These are phyloP conservation scores for Apophysomyces trapeziformis DNA, from an alignment of 371 early-diverging fungal species.

Conservation along the genomic window DNA sequence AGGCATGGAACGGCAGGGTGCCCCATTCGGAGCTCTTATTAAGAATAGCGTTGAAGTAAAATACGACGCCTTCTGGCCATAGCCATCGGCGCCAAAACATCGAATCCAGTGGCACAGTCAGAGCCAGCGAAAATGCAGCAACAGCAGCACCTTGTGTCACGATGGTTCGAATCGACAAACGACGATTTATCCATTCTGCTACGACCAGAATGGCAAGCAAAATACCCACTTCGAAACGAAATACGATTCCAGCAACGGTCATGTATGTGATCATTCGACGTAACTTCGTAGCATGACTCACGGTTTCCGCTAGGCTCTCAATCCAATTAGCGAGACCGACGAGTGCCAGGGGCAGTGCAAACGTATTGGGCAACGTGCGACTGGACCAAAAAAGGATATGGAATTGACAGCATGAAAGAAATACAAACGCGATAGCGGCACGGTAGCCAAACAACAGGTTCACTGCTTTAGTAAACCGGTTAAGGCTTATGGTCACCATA, in stretches of 20 bases:
- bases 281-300: conserved; percentile 30
- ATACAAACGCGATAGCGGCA: conserved; percentile 59
- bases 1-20: conserved; percentile 74
- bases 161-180: conserved; percentile 29
- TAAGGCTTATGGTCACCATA: conserved; percentile 40
- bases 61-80: conserved; percentile 90
- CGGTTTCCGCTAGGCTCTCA: conserved; percentile 21
- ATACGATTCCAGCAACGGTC: conserved; percentile 68
- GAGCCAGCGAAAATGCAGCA: conserved; percentile 37
- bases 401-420: conserved; percentile 77
- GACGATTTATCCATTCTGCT: conserved; percentile 37
- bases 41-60: conserved; percentile 85
- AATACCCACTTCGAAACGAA: conserved; percentile 83
- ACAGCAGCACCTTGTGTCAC: conserved; percentile 41
- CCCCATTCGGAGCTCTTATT: conserved; percentile 88
- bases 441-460: conserved; percentile 57
- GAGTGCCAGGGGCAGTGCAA: conserved; percentile 75
- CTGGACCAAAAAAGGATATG: conserved; percentile 89
- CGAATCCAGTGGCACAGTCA: conserved; percentile 78
- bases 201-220: conserved; percentile 47
- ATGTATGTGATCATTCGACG: conserved; percentile 60
- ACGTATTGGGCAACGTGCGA: conserved; percentile 85
- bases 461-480: conserved; percentile 51
- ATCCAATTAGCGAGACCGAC: conserved; percentile 48
- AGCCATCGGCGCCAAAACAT: conserved; percentile 77